phyloP scores from a whole-genome alignment of 2,329 filamentous ascomycete species.

The Rutstroemia sp. region DNA sequence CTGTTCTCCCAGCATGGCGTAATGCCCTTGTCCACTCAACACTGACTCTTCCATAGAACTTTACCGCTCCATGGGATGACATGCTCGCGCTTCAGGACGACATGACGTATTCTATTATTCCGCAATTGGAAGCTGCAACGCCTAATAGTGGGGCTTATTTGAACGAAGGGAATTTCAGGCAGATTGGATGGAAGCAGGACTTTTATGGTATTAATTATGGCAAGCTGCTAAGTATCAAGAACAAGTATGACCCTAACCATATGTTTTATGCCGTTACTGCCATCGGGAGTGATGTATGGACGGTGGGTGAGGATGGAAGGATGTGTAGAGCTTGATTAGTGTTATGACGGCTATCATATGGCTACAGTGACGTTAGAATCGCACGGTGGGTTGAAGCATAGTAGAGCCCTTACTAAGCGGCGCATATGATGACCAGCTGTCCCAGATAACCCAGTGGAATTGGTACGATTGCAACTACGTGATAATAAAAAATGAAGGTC shows the following conservation, averaged over 20 bases:
- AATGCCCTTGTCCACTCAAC: slow-evolving; percentile 29
- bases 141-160: slow-evolving; percentile 39
- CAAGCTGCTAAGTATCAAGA: slow-evolving; percentile 38
- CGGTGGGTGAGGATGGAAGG: too few species aligned
- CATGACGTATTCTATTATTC: slow-evolving; percentile 29
- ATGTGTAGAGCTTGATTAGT: too few species aligned
- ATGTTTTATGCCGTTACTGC: slow-evolving; percentile 42
- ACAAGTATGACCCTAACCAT: slow-evolving; percentile 39
- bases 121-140: slow-evolving; percentile 32
- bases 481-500: too few species aligned
- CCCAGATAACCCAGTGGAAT: too few species aligned
- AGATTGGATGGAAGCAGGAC: slow-evolving; percentile 35
- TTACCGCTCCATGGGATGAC: slow-evolving; percentile 23
- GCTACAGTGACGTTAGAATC: too few species aligned
- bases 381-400: too few species aligned
- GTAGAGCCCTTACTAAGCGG: too few species aligned
- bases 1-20: slow-evolving; percentile 38
- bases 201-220: slow-evolving; percentile 43
- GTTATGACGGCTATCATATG: too few species aligned
- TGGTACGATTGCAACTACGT: too few species aligned
- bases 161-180: slow-evolving; percentile 44
- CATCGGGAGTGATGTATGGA: slow-evolving; percentile 40
- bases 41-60: slow-evolving; percentile 31
- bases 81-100: slow-evolving; percentile 25
- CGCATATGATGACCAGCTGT: too few species aligned